A percentile compares a stretch with the other conserved stretches of the same genome.
Conservation (phyloP, 768 basidiomycete species). For the Pulveroboletus sp. region DNA sequence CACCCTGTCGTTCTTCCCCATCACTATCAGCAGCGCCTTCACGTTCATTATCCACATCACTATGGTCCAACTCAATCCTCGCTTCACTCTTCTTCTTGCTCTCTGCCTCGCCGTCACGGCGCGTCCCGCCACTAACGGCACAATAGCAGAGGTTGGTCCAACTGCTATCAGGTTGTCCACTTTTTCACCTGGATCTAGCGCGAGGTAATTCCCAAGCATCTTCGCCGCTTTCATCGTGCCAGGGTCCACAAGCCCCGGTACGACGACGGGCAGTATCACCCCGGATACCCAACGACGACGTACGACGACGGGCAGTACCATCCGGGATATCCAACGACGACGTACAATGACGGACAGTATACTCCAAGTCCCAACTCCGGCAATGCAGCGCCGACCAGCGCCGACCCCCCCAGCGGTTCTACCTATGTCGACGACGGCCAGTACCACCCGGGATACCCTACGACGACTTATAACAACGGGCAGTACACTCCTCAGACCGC, state of each 20-base stretch:
- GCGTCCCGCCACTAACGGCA: slow-evolving; percentile 7
- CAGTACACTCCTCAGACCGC: slow-evolving; percentile 1
- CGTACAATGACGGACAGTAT: slow-evolving; percentile 2
- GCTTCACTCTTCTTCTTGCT: slow-evolving; percentile 28
- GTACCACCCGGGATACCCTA: slow-evolving; percentile 15
- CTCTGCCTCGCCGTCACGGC: slow-evolving; percentile 24
- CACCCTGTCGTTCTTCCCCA: slow-evolving; percentile 9
- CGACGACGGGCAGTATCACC: slow-evolving; percentile 23
- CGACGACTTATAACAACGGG: slow-evolving; percentile 20
- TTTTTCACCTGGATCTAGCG: slow-evolving; percentile 10
- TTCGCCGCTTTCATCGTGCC: slow-evolving; percentile 14
- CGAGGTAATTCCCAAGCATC: slow-evolving; percentile 2
- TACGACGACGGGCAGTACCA: not conserved
- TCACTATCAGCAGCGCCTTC: slow-evolving; percentile 13
- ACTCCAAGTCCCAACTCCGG: not conserved
- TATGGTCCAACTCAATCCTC: slow-evolving; percentile 29
- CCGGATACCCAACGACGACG: slow-evolving; percentile 17
- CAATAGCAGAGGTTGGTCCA: slow-evolving; percentile 10
- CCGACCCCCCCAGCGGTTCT: not conserved
- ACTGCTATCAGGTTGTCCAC: not conserved
- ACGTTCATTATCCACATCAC: slow-evolving; percentile 29
- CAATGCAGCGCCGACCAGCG: no score
- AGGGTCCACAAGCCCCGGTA: slow-evolving; percentile 7
- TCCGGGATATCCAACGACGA: not conserved
- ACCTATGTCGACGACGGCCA: slow-evolving; percentile 14